Evolutionary conservation across 2,329 filamentous ascomycete species (phyloP).

Genomic region (Hymenoscyphus salicellus): DNA sequence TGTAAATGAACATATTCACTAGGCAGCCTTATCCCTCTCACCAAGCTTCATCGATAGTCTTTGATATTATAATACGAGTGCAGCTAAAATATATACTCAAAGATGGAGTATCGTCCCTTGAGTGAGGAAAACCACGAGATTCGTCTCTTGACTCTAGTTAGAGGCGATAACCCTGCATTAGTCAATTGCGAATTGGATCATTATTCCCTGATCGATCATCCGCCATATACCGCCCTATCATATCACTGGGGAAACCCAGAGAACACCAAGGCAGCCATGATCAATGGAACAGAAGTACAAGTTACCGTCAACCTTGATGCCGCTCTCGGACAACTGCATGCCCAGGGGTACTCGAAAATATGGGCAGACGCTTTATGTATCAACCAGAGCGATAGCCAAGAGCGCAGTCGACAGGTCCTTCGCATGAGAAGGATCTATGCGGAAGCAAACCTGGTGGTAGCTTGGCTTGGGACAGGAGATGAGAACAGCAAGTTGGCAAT

Average conservation of each 20-base stretch:
- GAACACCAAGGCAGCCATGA: not conserved
- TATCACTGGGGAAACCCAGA: not conserved
- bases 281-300: not conserved
- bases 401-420: constrained; percentile 23
- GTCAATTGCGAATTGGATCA: not conserved
- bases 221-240: not conserved
- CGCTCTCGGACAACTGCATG: not conserved
- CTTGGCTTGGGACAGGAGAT: constrained; percentile 11
- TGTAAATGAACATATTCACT: too few species aligned
- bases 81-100: too few species aligned
- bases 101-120: constrained; percentile 2
- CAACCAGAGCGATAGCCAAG: constrained; percentile 24
- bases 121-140: not conserved
- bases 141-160: not conserved
- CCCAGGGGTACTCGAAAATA: not conserved
- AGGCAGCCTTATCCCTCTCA: too few species aligned
- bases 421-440: constrained; percentile 31
- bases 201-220: not conserved
- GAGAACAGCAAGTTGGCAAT: not conserved
- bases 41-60: too few species aligned
- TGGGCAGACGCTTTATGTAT: constrained; percentile 5
- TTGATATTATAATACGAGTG: too few species aligned
- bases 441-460: constrained; percentile 11
- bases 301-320: not conserved
- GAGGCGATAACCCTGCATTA: not conserved